Evolutionary conservation across 331 rosid genomes (phyloP).

Genomic region (Cydonia oblonga): DNA sequence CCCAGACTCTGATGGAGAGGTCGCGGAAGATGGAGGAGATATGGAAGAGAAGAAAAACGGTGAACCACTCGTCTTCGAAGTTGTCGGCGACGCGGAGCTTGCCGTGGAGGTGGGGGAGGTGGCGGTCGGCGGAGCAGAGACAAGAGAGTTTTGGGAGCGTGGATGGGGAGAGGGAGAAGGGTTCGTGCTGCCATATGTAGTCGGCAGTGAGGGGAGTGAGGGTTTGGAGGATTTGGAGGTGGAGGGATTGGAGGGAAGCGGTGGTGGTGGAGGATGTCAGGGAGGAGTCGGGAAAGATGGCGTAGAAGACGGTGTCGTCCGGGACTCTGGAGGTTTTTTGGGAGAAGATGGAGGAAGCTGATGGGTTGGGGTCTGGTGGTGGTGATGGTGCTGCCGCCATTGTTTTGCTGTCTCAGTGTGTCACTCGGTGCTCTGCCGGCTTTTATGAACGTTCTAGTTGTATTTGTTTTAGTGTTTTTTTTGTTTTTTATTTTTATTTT

Average conservation of each 20-base stretch:
- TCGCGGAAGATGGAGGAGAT: slow-evolving; percentile 43
- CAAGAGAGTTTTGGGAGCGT: slow-evolving; percentile 38
- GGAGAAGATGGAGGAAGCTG: slow-evolving; percentile 27
- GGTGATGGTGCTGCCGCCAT: slow-evolving; percentile 4
- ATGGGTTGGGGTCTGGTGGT: slow-evolving; percentile 6
- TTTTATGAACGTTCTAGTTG: too few relatives aligned
- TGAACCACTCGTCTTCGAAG: slow-evolving; percentile 91
- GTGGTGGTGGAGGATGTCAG: slow-evolving; percentile 7
- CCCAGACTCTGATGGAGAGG: slow-evolving; percentile 75
- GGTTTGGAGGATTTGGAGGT: slow-evolving; percentile 52
- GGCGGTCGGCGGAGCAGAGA: slow-evolving; percentile 41
- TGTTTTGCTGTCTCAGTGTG: not conserved
- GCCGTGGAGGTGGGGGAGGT: slow-evolving; percentile 80
- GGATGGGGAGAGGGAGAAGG: slow-evolving; percentile 60
- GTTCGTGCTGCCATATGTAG: slow-evolving; percentile 91
- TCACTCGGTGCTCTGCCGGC: too few relatives aligned
- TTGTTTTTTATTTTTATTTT: too few relatives aligned
- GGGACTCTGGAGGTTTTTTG: slow-evolving; percentile 34
- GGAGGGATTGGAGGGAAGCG: slow-evolving; percentile 61
- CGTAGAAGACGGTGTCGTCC: slow-evolving; percentile 78
- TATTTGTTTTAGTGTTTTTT: too few relatives aligned
- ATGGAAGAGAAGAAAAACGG: slow-evolving; percentile 75
- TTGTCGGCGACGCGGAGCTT: slow-evolving; percentile 78
- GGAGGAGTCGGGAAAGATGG: slow-evolving; percentile 50
- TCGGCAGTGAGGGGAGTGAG: slow-evolving; percentile 44